Evolutionary conservation across 306 rosid genomes (phyloP), one percentile per base, ranked within the genome.

Genomic region (Hippophae tibetana): DNA sequence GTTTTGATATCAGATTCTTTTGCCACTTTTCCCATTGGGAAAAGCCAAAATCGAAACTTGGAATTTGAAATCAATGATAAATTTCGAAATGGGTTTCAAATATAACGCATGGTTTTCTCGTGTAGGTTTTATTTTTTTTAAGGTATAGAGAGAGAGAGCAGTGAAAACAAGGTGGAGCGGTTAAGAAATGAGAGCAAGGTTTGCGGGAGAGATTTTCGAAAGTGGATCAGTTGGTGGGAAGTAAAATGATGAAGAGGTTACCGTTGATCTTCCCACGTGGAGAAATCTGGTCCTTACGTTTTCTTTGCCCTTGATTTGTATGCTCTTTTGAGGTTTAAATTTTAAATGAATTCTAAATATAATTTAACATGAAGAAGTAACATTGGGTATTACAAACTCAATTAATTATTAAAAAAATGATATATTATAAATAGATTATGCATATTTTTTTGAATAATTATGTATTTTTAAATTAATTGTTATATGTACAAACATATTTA

Each of bases 221-320:
- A 76, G 78, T 69, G 71, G 73, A 51, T 84, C 78, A 76, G 85
- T 81, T 89, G 84, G 84, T 75, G 71, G 75, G 78, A 71, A 57
- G 59, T 42, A 66, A 64, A 60, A 57, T 61, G 27, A n/a, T 42
- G 62, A 44, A 70, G 42, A 60, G 56, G 14, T 68, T 57, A 69
- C 82, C 77, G 76, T 80, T 72, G 64, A 70, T 62, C 53, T 54
- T 69, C 79, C 77, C 85, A 78, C 46, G 50, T 82, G 82, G 79
- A 71, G 57, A 43, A 41, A 10, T 46, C 31, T 43, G 45, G 9
- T 9, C 10, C 63, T 7, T 56, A 13, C n/a, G 14, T 27, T 60
- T 67, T 65, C 47, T 58, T 48, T 56, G 56, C 64, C 70, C 42
- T 65, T 7, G 27, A 9, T 73, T 69, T 76, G 38, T 12, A 10